Base-by-base conservation (phyloP, 2,329 filamentous ascomycete genomes). In the Zasmidium citrigriseum region DNA sequence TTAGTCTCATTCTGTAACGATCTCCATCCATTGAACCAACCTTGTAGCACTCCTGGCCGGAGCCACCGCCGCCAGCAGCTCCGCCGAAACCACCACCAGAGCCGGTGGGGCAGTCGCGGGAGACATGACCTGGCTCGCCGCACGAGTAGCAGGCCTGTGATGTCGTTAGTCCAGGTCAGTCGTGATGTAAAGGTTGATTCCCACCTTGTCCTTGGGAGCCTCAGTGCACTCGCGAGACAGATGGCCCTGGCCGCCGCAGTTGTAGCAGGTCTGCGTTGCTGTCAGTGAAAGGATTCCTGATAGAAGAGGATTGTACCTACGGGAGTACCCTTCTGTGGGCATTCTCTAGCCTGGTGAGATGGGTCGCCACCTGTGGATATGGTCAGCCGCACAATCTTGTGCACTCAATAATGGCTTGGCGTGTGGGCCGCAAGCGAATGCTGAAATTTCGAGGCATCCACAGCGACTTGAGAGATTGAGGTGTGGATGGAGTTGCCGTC, bases 121-220 rank as follows among this genome's bases (percentile, higher is more conserved):
- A 95, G 76, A 97, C 90, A 83, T 98, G 93, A 63, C 92, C 93
- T 67, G 87, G 79, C 77, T 90, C 86, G 73, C 90, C 90, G 81
- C 89, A 92, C 71, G 88, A 70, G 86, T 73, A 80, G 77, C 78
- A 80, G 56, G 68, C 66, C 64, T 70, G 57, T 20, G 58, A 61
- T 25, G 3, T 21, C 34, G 57, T 70, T 57, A 73, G 62, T 74
- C 76, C 12, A 72, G 74, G 67, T 73, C 27, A 4, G 3, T 23
- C 24, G 38, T 29, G 5, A 41, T 54, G 7, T 25, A 10, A 18
- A 14, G 29, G 49, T 18, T 46, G 45, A n/a, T 21, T 51, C 84
- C 86, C 52, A 83, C 80, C 75, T 86, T 92, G 79, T 96, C 91
- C 83, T 96, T 96, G 72, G 90, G 86, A 62, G 91, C 89, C 76